Percentiles rank a stretch among this genome's conserved stretches.
Conservation (phyloP, 2,329 filamentous ascomycete species). For the Ploettnerulaceae sp. region DNA sequence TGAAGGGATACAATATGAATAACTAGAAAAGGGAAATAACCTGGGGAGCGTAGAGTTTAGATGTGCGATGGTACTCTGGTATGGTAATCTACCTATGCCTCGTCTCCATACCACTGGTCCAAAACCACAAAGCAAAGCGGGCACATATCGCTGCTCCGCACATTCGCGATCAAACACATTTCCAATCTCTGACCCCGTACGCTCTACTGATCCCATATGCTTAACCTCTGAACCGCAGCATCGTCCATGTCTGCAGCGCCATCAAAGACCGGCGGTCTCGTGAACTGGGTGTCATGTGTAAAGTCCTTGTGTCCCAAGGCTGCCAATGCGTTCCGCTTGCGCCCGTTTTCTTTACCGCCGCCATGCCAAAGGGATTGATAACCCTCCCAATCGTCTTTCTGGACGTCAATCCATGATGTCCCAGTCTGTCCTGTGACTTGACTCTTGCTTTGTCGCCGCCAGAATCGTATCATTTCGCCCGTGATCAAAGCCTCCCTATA, state of each 20-base stretch:
- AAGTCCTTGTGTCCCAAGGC: conserved; percentile 4
- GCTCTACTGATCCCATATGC: conserved; percentile 8
- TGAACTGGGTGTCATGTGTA: neutral
- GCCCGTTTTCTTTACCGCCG: conserved; percentile 12
- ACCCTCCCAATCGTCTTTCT: conserved; percentile 20
- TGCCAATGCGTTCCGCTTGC: conserved; percentile 13
- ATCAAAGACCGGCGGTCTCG: conserved; percentile 2
- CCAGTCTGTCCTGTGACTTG: conserved; percentile 2
- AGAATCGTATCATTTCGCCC: conserved; percentile 20
- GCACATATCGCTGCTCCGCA: too few relatives aligned
- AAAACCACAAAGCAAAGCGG: too few relatives aligned
- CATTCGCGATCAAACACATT: neutral
- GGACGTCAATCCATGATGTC: conserved; percentile 25
- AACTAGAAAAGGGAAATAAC: too few relatives aligned
- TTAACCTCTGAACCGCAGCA: conserved; percentile 2
- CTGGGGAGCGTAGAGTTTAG: too few relatives aligned
- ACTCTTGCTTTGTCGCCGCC: conserved; percentile 11
- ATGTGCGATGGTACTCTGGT: too few relatives aligned
- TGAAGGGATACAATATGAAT: too few relatives aligned
- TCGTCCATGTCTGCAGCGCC: neutral
- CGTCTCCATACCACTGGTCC: neutral
- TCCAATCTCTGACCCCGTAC: neutral
- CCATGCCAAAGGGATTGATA: conserved; percentile 21
- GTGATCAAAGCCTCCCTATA: conserved; percentile 17
- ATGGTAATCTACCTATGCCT: too few relatives aligned